These are phyloP conservation scores for Plectosphaerella plurivora DNA, from an alignment of 2,329 filamentous ascomycete genomes.

Conservation along the genomic window DNA sequence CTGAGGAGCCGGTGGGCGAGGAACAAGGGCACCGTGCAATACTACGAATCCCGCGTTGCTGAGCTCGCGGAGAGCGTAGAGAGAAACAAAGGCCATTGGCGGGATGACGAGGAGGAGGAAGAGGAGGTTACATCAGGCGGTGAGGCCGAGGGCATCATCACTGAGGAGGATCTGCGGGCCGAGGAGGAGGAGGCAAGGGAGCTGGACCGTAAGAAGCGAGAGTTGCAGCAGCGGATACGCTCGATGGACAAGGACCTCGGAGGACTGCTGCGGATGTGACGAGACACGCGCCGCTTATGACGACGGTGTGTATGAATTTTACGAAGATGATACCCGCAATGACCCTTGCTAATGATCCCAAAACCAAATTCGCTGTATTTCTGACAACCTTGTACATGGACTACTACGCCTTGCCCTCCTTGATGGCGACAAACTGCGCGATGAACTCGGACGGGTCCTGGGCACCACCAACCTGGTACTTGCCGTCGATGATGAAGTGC, in stretches of 20 bases:
- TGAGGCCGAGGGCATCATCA: slow-evolving; percentile 44
- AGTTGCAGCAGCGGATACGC: slow-evolving; percentile 47
- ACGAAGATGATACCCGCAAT: slow-evolving; percentile 4
- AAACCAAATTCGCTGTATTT: not conserved
- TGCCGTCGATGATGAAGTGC: slow-evolving; percentile 67
- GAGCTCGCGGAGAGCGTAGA: slow-evolving; percentile 72
- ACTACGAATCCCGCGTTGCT: slow-evolving; percentile 76
- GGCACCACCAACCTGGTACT: slow-evolving; percentile 64
- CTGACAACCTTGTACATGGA: not conserved
- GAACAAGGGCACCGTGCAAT: slow-evolving; percentile 67
- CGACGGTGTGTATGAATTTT: not conserved
- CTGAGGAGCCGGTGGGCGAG: slow-evolving; percentile 69
- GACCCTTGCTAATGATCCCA: not conserved
- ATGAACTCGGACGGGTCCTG: slow-evolving; percentile 66
- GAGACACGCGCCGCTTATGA: not conserved
- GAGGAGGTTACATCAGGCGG: slow-evolving; percentile 25
- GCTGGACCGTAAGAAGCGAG: slow-evolving; percentile 52
- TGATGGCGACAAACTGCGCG: slow-evolving; percentile 55
- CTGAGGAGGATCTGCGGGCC: slow-evolving; percentile 62
- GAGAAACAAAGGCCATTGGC: slow-evolving; percentile 58
- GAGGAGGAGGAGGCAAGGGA: slow-evolving; percentile 64
- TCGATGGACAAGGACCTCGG: slow-evolving; percentile 54
- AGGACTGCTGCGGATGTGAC: slow-evolving; percentile 48
- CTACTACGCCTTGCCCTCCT: slow-evolving; percentile 19
- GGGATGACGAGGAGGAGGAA: slow-evolving; percentile 50